A percentile compares a stretch with the other conserved stretches of the same genome.
phyloP scores from a whole-genome alignment of 345 rosid genomes.

The Boechera stricta region DNA sequence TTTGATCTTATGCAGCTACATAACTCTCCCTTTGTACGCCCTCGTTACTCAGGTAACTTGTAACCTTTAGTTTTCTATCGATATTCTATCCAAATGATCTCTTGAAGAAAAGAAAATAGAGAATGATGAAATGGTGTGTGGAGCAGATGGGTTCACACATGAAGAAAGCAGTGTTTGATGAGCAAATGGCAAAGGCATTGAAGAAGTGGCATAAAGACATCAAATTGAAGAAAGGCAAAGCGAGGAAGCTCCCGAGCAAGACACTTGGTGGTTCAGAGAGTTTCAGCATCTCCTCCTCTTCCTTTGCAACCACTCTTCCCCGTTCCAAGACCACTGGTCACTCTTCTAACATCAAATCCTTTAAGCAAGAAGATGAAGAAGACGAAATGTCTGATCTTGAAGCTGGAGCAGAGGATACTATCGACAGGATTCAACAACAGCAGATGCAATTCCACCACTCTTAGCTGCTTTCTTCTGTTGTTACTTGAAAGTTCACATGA shows the following conservation, averaged over 20 bases:
- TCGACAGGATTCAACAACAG: conserved; percentile 11
- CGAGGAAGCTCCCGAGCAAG: conserved; percentile 42
- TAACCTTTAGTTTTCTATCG: background rate
- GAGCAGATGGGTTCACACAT: conserved; percentile 73
- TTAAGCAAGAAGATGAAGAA: conserved; percentile 42
- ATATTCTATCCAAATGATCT: background rate
- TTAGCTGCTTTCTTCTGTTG: conserved; percentile 14
- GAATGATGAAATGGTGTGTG: conserved; percentile 7
- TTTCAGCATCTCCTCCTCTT: conserved; percentile 38
- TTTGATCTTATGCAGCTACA: conserved; percentile 80
- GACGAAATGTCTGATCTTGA: conserved; percentile 63
- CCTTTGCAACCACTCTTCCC: conserved; percentile 51
- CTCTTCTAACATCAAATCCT: conserved; percentile 51
- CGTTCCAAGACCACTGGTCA: conserved; percentile 89
- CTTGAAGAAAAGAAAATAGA: background rate
- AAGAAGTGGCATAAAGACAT: conserved; percentile 87
- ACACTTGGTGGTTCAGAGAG: conserved; percentile 57
- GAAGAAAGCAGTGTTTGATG: conserved; percentile 92
- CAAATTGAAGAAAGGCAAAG: conserved; percentile 65
- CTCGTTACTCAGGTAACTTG: conserved; percentile 84
- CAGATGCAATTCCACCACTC: conserved; percentile 9
- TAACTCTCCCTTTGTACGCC: conserved; percentile 89
- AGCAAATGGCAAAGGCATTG: conserved; percentile 90
- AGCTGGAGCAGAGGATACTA: conserved; percentile 36
- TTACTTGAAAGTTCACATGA: background rate